Conservation (phyloP, 2,329 filamentous ascomycete genomes). For the Rutstroemia sp. region DNA sequence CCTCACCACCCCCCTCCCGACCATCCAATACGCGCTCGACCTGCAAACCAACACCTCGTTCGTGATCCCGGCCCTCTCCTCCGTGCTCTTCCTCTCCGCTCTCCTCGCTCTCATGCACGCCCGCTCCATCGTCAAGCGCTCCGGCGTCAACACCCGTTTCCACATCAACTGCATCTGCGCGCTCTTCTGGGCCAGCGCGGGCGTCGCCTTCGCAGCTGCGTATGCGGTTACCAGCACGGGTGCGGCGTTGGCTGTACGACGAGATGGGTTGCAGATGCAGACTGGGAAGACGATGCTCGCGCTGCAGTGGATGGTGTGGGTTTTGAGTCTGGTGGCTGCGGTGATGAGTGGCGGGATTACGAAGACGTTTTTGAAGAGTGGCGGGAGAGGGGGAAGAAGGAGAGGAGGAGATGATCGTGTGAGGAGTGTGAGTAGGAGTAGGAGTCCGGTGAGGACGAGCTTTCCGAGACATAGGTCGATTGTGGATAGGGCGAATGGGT, state of each 20-base stretch:
- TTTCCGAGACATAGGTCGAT: neutral
- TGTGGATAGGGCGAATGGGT: neutral
- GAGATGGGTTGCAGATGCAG: neutral
- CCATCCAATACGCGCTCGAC: neutral
- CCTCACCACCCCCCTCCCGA: neutral
- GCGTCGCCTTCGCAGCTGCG: neutral
- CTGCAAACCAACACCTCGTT: neutral
- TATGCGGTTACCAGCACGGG: neutral
- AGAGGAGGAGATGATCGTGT: neutral
- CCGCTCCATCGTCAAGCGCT: neutral
- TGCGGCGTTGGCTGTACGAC: neutral
- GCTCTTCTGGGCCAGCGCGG: neutral
- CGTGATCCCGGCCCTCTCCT: neutral
- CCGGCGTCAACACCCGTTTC: neutral
- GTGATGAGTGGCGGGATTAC: neutral
- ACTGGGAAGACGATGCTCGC: neutral
- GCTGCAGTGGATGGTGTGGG: slow-evolving; percentile 1
- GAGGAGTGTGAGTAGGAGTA: neutral
- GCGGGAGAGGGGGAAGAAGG: neutral
- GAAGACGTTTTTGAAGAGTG: neutral
- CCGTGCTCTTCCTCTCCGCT: neutral
- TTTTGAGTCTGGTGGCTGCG: neutral
- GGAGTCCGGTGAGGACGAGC: neutral
- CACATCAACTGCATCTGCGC: neutral
- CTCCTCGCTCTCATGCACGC: neutral